A percentile compares a stretch with the other conserved stretches of the same genome.
These are phyloP conservation scores for Rhizopus arrhizus DNA, from an alignment of 371 early-diverging fungal species.

Conservation along the genomic window DNA sequence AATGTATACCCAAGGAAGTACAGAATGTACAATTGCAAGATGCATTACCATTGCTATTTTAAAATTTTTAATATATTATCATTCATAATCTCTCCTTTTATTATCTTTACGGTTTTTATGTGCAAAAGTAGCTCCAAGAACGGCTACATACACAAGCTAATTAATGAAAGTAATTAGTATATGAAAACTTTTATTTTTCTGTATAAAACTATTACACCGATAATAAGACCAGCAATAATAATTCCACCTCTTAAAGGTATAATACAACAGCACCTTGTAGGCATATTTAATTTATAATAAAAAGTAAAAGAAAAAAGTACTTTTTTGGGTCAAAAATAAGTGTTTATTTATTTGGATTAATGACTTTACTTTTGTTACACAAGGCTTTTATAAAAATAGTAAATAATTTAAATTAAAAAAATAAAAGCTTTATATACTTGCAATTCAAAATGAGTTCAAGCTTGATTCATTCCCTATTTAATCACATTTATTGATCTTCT, in stretches of 20 bases:
- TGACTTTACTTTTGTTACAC: not conserved
- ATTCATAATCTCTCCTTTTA: not conserved
- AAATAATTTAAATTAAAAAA: too few species aligned
- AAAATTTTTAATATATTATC: not conserved
- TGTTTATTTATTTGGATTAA: not conserved
- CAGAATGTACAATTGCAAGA: constrained; percentile 31
- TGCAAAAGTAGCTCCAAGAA: constrained; percentile 45
- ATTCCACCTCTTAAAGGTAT: constrained; percentile 48
- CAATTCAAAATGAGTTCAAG: too few species aligned
- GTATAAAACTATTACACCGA: constrained; percentile 28
- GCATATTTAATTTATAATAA: constrained; percentile 13
- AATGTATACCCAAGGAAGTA: constrained; percentile 49
- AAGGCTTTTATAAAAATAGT: not conserved
- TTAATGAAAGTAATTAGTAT: not conserved
- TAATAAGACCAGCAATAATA: constrained; percentile 33
- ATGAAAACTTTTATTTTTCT: not conserved
- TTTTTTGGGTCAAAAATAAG: not conserved
- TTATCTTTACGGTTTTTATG: constrained; percentile 49
- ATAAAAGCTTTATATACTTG: too few species aligned
- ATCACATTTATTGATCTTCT: too few species aligned
- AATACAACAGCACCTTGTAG: constrained; percentile 47
- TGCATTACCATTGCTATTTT: constrained; percentile 48
- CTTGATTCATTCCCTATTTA: too few species aligned
- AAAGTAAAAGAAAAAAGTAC: not conserved
- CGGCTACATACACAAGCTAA: constrained; percentile 40